Conservation (phyloP, 441 rosid species). For the Croton laevigatus region DNA sequence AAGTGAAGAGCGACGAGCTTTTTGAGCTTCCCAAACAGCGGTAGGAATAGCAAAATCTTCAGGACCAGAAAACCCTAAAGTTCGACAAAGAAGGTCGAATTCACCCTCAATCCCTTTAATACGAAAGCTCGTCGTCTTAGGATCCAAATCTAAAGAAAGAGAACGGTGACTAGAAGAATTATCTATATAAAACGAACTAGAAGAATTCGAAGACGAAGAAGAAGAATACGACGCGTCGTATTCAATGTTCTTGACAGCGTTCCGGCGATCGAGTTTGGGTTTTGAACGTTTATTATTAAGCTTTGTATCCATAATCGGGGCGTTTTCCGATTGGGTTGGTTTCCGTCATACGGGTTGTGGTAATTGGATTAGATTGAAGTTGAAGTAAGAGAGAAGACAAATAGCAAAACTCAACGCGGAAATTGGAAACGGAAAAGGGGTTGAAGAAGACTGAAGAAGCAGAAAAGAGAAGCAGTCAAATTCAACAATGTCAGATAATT, state of each 20-base stretch:
- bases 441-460: no score
- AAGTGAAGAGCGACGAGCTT: conserved; percentile 18
- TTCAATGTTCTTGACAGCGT: conserved; percentile 37
- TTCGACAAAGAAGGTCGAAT: conserved; percentile 29
- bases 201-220: conserved; percentile 5
- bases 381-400: not conserved
- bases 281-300: not conserved
- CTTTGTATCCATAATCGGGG: conserved; percentile 21
- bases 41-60: conserved; percentile 38
- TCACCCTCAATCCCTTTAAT: conserved; percentile 34
- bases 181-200: not conserved
- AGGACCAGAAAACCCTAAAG: conserved; percentile 33
- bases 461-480: not conserved
- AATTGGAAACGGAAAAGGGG: not conserved
- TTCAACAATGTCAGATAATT: not conserved
- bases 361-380: not conserved
- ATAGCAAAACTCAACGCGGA: not conserved
- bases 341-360: not conserved
- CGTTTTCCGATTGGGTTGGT: not conserved
- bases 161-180: not conserved
- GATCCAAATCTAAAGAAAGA: conserved; percentile 22
- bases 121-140: conserved; percentile 36
- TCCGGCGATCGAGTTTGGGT: conserved; percentile 38
- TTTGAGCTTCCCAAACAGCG: conserved; percentile 35
- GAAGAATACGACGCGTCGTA: conserved; percentile 31